Conservation (phyloP, 1,284 basidiomycete species). For the Apiotrichum mycotoxinovorans region DNA sequence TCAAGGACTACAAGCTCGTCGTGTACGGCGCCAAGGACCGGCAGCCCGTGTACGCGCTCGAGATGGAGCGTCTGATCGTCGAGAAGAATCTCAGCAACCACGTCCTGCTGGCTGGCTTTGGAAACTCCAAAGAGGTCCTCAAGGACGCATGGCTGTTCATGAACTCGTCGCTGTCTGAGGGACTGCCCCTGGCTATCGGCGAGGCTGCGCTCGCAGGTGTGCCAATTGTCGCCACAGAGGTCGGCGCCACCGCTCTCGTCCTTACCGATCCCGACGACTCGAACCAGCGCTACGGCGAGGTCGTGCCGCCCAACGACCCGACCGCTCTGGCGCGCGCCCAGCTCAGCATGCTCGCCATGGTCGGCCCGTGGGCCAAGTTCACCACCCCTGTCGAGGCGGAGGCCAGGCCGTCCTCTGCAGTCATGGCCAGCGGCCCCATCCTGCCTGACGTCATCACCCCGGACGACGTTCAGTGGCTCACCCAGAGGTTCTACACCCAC, state of each 20-base stretch:
- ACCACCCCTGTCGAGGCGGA: constrained; percentile 1
- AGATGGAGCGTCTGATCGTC: constrained; percentile 17
- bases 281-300: constrained; percentile 11
- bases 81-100: constrained; percentile 9
- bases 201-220: constrained; percentile 16
- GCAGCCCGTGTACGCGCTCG: constrained; percentile 15
- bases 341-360: constrained; percentile 13
- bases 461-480: constrained; percentile 14
- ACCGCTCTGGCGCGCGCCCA: constrained; percentile 11
- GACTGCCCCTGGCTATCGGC: constrained; percentile 12
- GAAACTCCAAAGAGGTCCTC: constrained; percentile 15
- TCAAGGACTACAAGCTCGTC: constrained; percentile 17
- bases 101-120: constrained; percentile 14
- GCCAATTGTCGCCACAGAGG: constrained; percentile 17
- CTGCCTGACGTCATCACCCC: constrained; percentile 10
- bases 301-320: constrained; percentile 14
- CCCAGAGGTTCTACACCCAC: constrained; percentile 11
- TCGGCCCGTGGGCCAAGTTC: constrained; percentile 14
- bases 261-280: constrained; percentile 12
- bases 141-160: constrained; percentile 19
- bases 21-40: constrained; percentile 19
- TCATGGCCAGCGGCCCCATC: background rate
- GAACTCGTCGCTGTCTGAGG: constrained; percentile 17
- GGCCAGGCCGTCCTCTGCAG: too few relatives aligned
- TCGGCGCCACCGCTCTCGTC: constrained; percentile 14